Evolutionary conservation across 1,284 basidiomycete genomes (phyloP).

Genomic region (Malassezia brasiliensis): DNA sequence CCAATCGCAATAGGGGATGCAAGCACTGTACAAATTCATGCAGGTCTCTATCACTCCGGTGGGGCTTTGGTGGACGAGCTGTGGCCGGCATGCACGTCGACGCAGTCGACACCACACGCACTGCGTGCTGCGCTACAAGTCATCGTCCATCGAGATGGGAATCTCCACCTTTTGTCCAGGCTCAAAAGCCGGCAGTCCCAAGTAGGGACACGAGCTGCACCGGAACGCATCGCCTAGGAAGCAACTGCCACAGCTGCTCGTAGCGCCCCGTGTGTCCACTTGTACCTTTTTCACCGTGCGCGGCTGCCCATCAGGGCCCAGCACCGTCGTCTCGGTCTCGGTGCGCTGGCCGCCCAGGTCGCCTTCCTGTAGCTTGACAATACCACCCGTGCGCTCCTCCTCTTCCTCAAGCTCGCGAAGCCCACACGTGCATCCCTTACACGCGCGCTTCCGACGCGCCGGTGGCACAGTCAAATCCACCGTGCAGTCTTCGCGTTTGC

Average conservation of each 20-base stretch:
- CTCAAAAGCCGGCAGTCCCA: slow-evolving; percentile 92
- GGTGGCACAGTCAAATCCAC: slow-evolving; percentile 28
- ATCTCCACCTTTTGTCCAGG: slow-evolving; percentile 90
- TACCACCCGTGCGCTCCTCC: slow-evolving; percentile 25
- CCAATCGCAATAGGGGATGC: not conserved
- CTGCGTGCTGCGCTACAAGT: slow-evolving; percentile 15
- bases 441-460: slow-evolving; percentile 38
- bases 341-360: slow-evolving; percentile 27
- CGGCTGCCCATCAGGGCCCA: slow-evolving; percentile 37
- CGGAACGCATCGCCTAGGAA: slow-evolving; percentile 96
- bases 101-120: no score
- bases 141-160: slow-evolving; percentile 43
- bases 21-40: not conserved
- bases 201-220: slow-evolving; percentile 87
- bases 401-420: slow-evolving; percentile 44
- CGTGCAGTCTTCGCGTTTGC: slow-evolving; percentile 42
- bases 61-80: not conserved
- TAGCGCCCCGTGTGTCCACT: slow-evolving; percentile 51
- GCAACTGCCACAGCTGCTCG: slow-evolving; percentile 93
- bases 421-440: slow-evolving; percentile 47
- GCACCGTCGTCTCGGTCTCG: slow-evolving; percentile 35
- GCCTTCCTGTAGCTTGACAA: slow-evolving; percentile 36
- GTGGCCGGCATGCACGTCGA: not conserved
- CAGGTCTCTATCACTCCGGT: not conserved
- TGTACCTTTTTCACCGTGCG: slow-evolving; percentile 43